These are phyloP conservation scores for Boletus smithii DNA, from an alignment of 1,284 basidiomycete species.

Conservation along the genomic window DNA sequence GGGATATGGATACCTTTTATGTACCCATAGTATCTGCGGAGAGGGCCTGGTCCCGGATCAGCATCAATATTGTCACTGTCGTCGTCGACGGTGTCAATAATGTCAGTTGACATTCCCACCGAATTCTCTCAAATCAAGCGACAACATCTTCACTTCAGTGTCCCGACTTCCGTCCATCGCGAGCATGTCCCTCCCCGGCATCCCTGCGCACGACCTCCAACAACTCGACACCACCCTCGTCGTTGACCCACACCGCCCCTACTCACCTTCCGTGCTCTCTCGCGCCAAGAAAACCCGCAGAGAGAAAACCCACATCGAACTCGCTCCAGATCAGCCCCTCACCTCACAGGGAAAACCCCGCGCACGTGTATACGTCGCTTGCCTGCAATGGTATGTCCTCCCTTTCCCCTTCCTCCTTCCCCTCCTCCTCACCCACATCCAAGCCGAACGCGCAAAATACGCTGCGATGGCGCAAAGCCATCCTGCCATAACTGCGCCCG, in stretches of 20 bases:
- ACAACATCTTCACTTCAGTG: too few relatives aligned
- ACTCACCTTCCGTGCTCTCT: not conserved
- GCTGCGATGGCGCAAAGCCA: slow-evolving; percentile 77
- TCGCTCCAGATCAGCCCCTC: slow-evolving; percentile 67
- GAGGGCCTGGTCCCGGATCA: not conserved
- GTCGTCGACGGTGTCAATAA: not conserved
- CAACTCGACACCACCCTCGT: slow-evolving; percentile 11
- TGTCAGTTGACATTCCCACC: slow-evolving; percentile 16
- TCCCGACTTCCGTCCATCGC: slow-evolving; percentile 11
- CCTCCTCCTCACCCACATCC: slow-evolving; percentile 3
- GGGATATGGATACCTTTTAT: not conserved
- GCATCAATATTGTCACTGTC: not conserved
- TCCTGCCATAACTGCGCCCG: slow-evolving; percentile 67
- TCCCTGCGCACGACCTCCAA: not conserved
- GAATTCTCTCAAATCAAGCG: slow-evolving; percentile 16
- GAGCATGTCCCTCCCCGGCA: slow-evolving; percentile 25
- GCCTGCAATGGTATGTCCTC: slow-evolving; percentile 61
- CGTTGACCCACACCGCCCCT: not conserved
- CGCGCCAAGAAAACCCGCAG: slow-evolving; percentile 43
- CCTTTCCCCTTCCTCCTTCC: not conserved
- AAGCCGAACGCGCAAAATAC: slow-evolving; percentile 73
- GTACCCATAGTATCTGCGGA: not conserved
- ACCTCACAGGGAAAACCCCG: slow-evolving; percentile 72
- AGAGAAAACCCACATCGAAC: slow-evolving; percentile 59
- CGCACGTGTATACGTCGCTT: slow-evolving; percentile 73